phyloP scores from a whole-genome alignment of 306 rosid genomes.

The Trifolium fragiferum region DNA sequence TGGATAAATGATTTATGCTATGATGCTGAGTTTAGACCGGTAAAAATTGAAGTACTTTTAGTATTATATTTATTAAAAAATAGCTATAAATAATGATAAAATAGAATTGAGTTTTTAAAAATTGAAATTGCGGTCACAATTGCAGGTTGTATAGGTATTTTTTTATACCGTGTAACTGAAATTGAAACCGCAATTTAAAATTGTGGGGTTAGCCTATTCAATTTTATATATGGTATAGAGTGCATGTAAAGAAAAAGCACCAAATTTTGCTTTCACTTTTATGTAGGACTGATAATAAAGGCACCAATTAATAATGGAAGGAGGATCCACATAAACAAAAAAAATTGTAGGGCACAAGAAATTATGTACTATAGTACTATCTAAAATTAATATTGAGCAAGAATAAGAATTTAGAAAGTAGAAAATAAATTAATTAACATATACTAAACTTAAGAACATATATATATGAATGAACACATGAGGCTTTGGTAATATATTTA shows the following conservation, averaged over 20 bases:
- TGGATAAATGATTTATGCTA: too few species aligned
- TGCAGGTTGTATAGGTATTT: too few species aligned
- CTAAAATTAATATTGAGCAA: neutral
- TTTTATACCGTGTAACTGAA: too few species aligned
- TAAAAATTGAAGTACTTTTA: too few species aligned
- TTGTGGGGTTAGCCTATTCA: neutral
- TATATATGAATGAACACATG: conserved; percentile 30
- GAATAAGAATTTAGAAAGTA: conserved; percentile 35
- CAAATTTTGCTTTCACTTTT: conserved; percentile 10
- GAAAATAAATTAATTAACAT: conserved; percentile 27
- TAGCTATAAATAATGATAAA: too few species aligned
- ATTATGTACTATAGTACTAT: neutral
- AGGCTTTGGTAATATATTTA: neutral
- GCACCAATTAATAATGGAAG: neutral
- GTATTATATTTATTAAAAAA: too few species aligned
- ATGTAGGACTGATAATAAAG: neutral
- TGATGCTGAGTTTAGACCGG: too few species aligned
- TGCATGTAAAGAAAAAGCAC: neutral
- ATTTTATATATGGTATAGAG: neutral
- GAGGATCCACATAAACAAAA: neutral
- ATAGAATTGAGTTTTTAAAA: too few species aligned
- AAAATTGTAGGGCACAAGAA: neutral
- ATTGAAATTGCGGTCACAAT: too few species aligned
- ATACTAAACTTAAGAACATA: conserved; percentile 22
- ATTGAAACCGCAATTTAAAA: neutral